Evolutionary conservation across 1,284 basidiomycete species (phyloP).

Genomic region (Pseudozyma pruni): DNA sequence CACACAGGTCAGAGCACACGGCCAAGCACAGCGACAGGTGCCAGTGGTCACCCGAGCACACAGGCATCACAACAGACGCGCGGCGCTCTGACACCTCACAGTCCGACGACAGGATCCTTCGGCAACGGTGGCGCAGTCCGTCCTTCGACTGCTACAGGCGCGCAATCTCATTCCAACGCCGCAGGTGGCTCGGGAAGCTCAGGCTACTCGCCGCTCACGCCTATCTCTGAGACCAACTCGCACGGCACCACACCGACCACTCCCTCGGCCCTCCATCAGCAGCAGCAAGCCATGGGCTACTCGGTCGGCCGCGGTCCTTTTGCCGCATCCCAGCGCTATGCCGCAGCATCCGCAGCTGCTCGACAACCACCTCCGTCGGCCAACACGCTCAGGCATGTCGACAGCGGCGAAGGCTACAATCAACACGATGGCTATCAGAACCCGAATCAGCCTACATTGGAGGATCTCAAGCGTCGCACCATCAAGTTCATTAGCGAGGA

Average conservation of each 20-base stretch:
- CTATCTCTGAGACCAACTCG: constrained; percentile 50
- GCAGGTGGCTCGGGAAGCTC: constrained; percentile 5
- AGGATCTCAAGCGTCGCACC: constrained; percentile 60
- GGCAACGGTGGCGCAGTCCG: constrained; percentile 12
- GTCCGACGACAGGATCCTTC: constrained; percentile 40
- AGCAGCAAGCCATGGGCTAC: constrained; percentile 49
- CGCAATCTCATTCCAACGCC: constrained; percentile 20
- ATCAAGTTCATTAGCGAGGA: constrained; percentile 66
- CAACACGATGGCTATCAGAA: constrained; percentile 23
- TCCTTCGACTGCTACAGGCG: constrained; percentile 49
- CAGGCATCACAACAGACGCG: constrained; percentile 8
- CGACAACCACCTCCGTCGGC: constrained; percentile 20
- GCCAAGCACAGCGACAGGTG: constrained; percentile 58
- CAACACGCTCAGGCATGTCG: constrained; percentile 30
- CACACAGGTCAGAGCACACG: constrained; percentile 24
- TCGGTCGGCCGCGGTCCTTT: constrained; percentile 60
- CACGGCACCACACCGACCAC: constrained; percentile 44
- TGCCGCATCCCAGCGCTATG: constrained; percentile 30
- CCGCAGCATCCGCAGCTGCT: constrained; percentile 26
- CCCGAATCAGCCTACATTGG: constrained; percentile 44
- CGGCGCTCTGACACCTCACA: constrained; percentile 15
- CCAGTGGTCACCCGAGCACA: constrained; percentile 24
- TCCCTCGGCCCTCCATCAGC: constrained; percentile 28
- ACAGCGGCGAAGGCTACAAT: constrained; percentile 47
- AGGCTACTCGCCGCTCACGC: constrained; percentile 46